These are phyloP conservation scores for Epichloe coenophiala DNA, from an alignment of 2,329 filamentous ascomycete genomes.

Conservation along the genomic window DNA sequence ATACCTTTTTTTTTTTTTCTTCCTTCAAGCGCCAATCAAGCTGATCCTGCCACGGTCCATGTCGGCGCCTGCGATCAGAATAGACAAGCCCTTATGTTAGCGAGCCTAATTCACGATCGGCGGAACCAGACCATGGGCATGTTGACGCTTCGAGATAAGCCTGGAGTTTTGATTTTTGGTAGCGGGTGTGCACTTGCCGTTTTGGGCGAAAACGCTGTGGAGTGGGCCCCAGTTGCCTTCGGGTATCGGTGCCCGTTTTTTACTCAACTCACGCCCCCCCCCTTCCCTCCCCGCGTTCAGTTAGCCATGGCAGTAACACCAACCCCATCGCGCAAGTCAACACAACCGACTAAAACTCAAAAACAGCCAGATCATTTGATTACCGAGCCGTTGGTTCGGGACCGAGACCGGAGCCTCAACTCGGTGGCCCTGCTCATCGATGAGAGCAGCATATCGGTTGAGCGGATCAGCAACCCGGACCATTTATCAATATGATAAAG, in stretches of 20 bases:
- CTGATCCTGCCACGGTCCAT: not conserved
- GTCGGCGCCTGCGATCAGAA: not conserved
- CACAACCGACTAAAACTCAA: too few species aligned
- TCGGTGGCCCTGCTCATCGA: slow-evolving; percentile 38
- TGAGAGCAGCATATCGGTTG: slow-evolving; percentile 9
- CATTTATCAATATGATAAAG: not conserved
- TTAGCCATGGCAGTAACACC: too few species aligned
- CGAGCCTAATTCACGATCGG: not conserved
- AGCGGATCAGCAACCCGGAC: not conserved
- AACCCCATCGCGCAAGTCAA: too few species aligned
- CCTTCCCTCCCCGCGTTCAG: too few species aligned
- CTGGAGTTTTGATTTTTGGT: not conserved
- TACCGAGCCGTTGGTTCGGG: too few species aligned
- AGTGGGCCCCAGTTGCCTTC: slow-evolving; percentile 41
- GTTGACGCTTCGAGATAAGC: not conserved
- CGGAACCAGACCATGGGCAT: not conserved
- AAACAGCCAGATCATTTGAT: too few species aligned
- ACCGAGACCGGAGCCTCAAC: too few species aligned
- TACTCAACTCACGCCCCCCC: too few species aligned
- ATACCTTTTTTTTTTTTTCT: not conserved
- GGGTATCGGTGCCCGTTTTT: too few species aligned
- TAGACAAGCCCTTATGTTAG: not conserved
- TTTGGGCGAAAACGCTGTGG: slow-evolving; percentile 54
- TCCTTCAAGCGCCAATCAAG: not conserved
- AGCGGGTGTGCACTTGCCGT: slow-evolving; percentile 22